Evolutionary conservation across 2,329 filamentous ascomycete species (phyloP), one percentile per base, ranked within the genome.

Genomic region (Trichoderma breve): DNA sequence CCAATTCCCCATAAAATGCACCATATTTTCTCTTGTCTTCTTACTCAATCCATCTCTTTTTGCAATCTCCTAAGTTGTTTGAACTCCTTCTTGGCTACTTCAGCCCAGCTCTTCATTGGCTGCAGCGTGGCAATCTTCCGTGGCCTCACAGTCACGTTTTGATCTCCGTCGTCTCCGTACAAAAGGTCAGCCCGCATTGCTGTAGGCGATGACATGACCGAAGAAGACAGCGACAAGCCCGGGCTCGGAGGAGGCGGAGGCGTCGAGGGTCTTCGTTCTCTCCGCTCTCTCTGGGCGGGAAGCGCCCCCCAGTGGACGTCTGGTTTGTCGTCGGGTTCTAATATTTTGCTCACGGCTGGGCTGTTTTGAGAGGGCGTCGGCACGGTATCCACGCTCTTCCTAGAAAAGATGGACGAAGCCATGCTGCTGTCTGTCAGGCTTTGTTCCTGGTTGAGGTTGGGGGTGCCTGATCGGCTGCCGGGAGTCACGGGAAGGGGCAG

Each of bases 361-460:
- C 80, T 82, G 14, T 75, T 73, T 8, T 79, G 75, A 1, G 76
- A 67, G 0, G 80, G 78, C 11, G 81, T 83, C 0, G 80, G 76
- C 8, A 74, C 77, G 2, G 79, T 79, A 47, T 82, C 76, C 70
- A 81, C 64, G 64, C 82, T 83, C 26, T 78, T 75, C 1, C 78
- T 79, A 34, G 82, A 83, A 32, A 84, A 83, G 6, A 82, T 75
- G 2, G 83, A 85, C 9, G 82, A 84, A 0, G 80, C 73, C 80
- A 83, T 81, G 77, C 82, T 84, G 75, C 82, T 84, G 69, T 84
- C 83, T 14, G 83, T 82, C 68, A 82, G 78, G 62, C 81, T 83
- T 30, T 78, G 78, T 43, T 84, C 81, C 15, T 78, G 79, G 62
- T 76, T 75, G 32, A 81, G 75, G 7, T 74, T 77, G 2, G 83